These are phyloP conservation scores for Atalantia buxifolia DNA, from an alignment of 345 rosid species.

Conservation along the genomic window DNA sequence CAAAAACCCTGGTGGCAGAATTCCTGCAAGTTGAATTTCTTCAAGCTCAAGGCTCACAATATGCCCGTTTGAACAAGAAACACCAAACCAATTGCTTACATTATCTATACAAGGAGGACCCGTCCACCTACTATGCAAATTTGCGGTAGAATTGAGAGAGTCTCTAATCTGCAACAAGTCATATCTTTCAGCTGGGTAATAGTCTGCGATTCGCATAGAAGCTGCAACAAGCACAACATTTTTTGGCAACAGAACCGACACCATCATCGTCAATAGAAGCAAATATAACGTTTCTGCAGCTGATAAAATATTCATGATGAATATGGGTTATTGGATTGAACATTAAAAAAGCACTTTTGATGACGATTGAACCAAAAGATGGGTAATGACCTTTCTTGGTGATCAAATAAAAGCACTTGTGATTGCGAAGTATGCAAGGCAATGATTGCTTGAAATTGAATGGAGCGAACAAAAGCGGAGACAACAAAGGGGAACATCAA, in stretches of 20 bases:
- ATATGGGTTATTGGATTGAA: background rate
- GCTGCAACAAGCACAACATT: background rate
- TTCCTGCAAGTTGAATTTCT: conserved; percentile 37
- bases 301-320: conserved; percentile 14
- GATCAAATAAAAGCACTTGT: background rate
- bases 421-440: conserved; percentile 28
- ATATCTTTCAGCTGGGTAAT: conserved; percentile 32
- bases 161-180: conserved; percentile 43
- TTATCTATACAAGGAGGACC: conserved; percentile 47
- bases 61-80: conserved; percentile 39
- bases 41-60: conserved; percentile 44
- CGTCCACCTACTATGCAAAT: conserved; percentile 41
- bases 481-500: conserved; percentile 9
- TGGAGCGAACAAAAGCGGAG: conserved; percentile 11
- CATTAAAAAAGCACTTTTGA: background rate
- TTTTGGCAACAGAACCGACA: background rate
- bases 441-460: conserved; percentile 6
- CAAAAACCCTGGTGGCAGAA: conserved; percentile 39
- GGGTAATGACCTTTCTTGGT: background rate
- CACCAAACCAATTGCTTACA: conserved; percentile 43
- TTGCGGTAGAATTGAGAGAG: conserved; percentile 21
- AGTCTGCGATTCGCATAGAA: background rate
- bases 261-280: background rate
- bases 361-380: background rate
- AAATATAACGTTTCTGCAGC: background rate